Evolutionary conservation across 306 rosid species (phyloP), one percentile per base, ranked within the genome.

Genomic region (Acacia confusa): DNA sequence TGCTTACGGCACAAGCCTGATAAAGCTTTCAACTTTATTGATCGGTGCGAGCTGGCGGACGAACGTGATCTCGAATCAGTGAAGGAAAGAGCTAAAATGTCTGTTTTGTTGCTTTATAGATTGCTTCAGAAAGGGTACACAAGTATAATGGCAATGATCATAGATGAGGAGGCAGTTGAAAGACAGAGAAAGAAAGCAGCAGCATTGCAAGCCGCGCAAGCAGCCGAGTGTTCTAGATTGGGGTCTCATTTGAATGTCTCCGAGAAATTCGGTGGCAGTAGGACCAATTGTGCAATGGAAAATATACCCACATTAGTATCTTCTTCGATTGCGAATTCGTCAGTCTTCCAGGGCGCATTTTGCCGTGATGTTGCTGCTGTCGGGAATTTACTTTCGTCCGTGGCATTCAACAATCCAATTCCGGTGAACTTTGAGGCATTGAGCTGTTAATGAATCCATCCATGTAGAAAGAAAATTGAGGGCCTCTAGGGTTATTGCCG

Each of bases 111-210:
- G 82, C 87, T 96, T 4, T 93, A 89, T 77, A 85, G 97, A 84
- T 82, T 96, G 91, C 87, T 96, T 82, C 99, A 96, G 79, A 96
- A 90, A 86, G 99, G 97, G 34, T 89, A 93, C 79, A 83, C 94
- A 0, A 89, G 82, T 58, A 86, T 96, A 48, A 92, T 89, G 94
- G 11, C 82, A 12, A 81, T 81, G 3, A 87, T 96, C 7, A 67
- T 81, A 71, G 94, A 92, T 7, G 98, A 96, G 45, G 99, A 93
- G 79, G 92, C 90, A 2, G 91, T 91, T 1, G 96, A 92, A 84
- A 91, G 88, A 30, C 97, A 88, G 77, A 88, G 94, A 74, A 91
- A 84, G 86, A 96, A 83, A 41, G 82, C 92, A 1, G 89, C 91
- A 41, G 92, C 92, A 13, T 65, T 89, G 20, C 89, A 86, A 44